Percentiles rank a stretch among this genome's conserved stretches.
Conservation (phyloP, 2,329 filamentous ascomycete species). For the Diaporthe amygdali region DNA sequence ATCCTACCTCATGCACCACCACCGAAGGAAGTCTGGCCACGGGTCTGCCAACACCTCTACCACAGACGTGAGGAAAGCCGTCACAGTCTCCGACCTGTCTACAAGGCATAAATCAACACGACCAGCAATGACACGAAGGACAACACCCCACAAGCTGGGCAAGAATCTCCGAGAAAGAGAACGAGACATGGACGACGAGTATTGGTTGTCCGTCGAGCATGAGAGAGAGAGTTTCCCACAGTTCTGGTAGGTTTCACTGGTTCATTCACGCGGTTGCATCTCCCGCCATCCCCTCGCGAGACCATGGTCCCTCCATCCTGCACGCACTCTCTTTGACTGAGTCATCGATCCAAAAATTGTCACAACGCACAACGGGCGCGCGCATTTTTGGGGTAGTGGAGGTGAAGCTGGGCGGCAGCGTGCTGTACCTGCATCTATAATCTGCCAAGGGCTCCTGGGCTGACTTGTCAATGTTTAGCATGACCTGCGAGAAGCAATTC, state of each 20-base stretch:
- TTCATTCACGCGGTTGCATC: neutral
- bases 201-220: constrained; percentile 51
- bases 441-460: constrained; percentile 27
- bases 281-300: constrained; percentile 26
- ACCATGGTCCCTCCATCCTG: neutral
- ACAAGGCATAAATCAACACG: constrained; percentile 50
- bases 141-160: constrained; percentile 52
- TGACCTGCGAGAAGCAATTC: constrained; percentile 72
- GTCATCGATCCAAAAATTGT: neutral
- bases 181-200: constrained; percentile 53
- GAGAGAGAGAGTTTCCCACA: constrained; percentile 69
- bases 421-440: constrained; percentile 39
- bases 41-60: constrained; percentile 56
- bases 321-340: neutral
- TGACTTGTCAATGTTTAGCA: constrained; percentile 49
- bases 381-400: neutral
- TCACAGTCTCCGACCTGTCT: constrained; percentile 47
- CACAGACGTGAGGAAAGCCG: constrained; percentile 60
- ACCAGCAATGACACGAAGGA: constrained; percentile 51
- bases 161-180: constrained; percentile 58
- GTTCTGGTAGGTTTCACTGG: constrained; percentile 59
- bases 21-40: constrained; percentile 62
- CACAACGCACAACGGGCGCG: too few species aligned
- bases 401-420: neutral
- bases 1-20: constrained; percentile 56